phyloP scores from a whole-genome alignment of 768 basidiomycete species.

The Lactarius akahatsu region DNA sequence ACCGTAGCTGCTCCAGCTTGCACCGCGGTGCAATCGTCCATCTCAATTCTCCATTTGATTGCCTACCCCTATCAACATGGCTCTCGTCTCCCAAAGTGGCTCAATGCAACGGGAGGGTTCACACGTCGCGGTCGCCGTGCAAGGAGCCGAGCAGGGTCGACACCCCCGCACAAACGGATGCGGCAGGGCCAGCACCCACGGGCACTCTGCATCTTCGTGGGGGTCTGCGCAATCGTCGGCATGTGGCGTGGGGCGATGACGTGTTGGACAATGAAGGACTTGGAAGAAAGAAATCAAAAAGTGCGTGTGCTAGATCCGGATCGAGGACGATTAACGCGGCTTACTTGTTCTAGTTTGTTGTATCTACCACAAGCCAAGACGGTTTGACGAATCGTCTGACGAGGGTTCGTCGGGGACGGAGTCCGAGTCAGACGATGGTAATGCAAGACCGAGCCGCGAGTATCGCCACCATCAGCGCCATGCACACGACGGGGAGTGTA shows the following conservation, averaged over 20 bases:
- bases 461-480: constrained; percentile 8
- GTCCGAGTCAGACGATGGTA: constrained; percentile 32
- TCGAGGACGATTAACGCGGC: not conserved
- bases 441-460: constrained; percentile 10
- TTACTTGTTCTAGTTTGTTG: constrained; percentile 69
- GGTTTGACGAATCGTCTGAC: constrained; percentile 81
- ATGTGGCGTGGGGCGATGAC: constrained; percentile 75
- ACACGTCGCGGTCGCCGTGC: constrained; percentile 8
- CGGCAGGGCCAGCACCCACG: not conserved
- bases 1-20: no score
- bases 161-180: not conserved
- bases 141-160: constrained; percentile 10
- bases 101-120: constrained; percentile 19
- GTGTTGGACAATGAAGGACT: constrained; percentile 77
- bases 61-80: not conserved
- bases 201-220: constrained; percentile 21
- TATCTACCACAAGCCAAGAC: constrained; percentile 84
- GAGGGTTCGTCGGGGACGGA: constrained; percentile 53
- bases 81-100: constrained; percentile 5
- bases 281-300: constrained; percentile 87
- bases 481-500: constrained; percentile 7
- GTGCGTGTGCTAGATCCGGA: not conserved
- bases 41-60: not conserved
- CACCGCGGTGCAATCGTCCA: not conserved
- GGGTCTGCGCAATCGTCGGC: constrained; percentile 32